Base-by-base conservation (phyloP, 2,329 filamentous ascomycete genomes). In the Talaromyces islandicus region DNA sequence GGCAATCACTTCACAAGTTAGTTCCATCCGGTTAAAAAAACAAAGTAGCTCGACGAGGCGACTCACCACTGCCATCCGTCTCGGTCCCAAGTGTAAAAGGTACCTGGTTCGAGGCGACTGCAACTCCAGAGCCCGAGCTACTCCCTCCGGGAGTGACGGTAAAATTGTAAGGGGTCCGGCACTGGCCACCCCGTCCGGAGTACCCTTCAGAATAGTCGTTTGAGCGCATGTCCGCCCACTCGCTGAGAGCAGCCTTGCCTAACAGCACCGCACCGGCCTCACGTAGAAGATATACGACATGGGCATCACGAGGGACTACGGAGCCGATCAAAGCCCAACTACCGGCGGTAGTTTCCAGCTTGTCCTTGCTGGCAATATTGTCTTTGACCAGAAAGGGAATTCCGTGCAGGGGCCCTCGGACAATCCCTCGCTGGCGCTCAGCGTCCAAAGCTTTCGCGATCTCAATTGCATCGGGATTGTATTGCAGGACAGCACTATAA, bases 381-480 rank as follows among this genome's bases (percentile, higher is more conserved):
- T 92, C 88, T 73, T 92, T 92, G 64, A 91, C 83, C 2, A 88
- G 78, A 69, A 89, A 89, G 0, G 89, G 89, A 50, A 92, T 89
- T 3, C 89, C 89, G 69, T 92, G 89, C 1, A 92, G 78, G 0
- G 85, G 84, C 1, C 88, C 83, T n/a, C 86, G 81, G 10, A 86
- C 71, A 43, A 75, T 77, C 25, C 86, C 86, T 1, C 74, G 67
- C 12, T 70, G 68, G 19, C 88, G 81, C 72, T 91, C 88, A 0
- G 68, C 69, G 66, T 92, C 89, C 30, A 86, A 76, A 14, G 77
- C 68, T 5, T 75, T 74, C 3, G 89, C 89, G 59, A 91, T 89
- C 24, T 73, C 64, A 35, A 88, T 74, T 10, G 80, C 81, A 69
- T 91, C 88, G 0, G 88, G 88, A 69, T 91, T 91, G 41, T 86